Evolutionary conservation across 2,329 filamentous ascomycete genomes (phyloP), one percentile per base, ranked within the genome.

Genomic region (Botrytis fragariae): DNA sequence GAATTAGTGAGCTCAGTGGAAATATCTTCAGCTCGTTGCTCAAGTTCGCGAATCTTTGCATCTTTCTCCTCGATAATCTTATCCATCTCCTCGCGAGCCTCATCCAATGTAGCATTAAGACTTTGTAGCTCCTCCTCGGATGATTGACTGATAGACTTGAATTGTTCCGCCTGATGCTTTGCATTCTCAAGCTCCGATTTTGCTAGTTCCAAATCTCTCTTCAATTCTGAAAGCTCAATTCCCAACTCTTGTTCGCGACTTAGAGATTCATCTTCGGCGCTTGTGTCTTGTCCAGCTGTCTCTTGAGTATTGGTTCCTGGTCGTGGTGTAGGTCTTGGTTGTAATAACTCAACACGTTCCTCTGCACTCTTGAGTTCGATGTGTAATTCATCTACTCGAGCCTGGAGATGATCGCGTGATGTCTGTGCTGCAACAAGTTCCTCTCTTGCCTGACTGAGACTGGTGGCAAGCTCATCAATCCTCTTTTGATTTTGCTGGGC

Each of bases 321-420:
- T 75, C 91, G 85, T 2, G 91, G 87, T 0, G 90, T 93, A 7
- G 92, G 91, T 73, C 92, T 89, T n/a, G 93, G 92, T 77, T 96
- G 93, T 72, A 98, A 85, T 44, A 94, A 89, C 77, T 93, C 91
- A 9, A 93, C 87, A 69, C 94, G 92, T 82, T 98, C 96, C 81
- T 98, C 94, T 0, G 95, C 94, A 79, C 92, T 94, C 77, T 92
- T 92, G 39, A 98, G 86, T 81, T 98, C 94, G 73, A 97, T 92
- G 39, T 91, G 92, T 72, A 99, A 84, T 83, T 98, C 95, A 77
- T 97, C 93, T 4, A 97, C 93, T 73, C 95, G 89, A 48, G 91
- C 89, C 81, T 98, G 95, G 2, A 99, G 86, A 81, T 98, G 93
- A 81, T 98, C 95, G 65, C 92, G 90, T 64, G 90, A 93, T 1